Base-by-base conservation (phyloP, 345 rosid species). In the Triadica sebifera region DNA sequence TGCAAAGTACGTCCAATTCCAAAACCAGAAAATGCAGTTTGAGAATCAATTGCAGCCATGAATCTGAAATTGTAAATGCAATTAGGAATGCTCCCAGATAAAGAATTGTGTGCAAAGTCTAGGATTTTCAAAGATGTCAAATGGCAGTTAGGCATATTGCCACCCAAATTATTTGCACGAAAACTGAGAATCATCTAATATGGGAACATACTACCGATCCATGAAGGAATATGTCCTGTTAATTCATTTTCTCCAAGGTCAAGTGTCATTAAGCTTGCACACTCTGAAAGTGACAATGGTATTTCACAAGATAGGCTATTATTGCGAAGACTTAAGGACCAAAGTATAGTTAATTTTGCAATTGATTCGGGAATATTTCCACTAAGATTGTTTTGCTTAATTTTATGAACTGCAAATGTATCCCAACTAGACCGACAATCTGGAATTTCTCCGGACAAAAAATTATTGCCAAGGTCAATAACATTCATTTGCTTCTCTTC, bases 361-460 rank as follows among this genome's bases (percentile, higher is more conserved):
- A 73, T 51, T 0, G 81, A 78, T 8, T 37, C 1, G 0, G 77
- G 77, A 67, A 73, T 25, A 34, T 12, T 67, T 3, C 75, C 72
- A 8, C 19, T 46, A 8, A 77, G 56, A 0, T 22, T 45, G 60
- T 77, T 77, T 65, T 37, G 55, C 41, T 12, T 0, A 72, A 49
- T 4, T 53, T 22, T 45, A 72, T 9, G 6, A 17, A 34, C 19
- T 0, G 0, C 64, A 78, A 59, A 11, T 22, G 1, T 47, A 11
- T 57, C 75, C 75, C 71, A 77, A 16, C 49, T 77, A 17, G 17
- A 39, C 76, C 76, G 72, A 67, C 81, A 78, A 47, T 72, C 75
- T 10, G 67, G 75, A 6, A 72, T 60, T 37, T 49, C 61, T 50
- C 76, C 76, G 29, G 22, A 50, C 9, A 74, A 56, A 46, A 3